Percentiles rank a stretch among this genome's conserved stretches.
These are phyloP conservation scores for Saprolegnia diclina DNA, from an alignment of 352 stramenopile genomes.

Conservation along the genomic window DNA sequence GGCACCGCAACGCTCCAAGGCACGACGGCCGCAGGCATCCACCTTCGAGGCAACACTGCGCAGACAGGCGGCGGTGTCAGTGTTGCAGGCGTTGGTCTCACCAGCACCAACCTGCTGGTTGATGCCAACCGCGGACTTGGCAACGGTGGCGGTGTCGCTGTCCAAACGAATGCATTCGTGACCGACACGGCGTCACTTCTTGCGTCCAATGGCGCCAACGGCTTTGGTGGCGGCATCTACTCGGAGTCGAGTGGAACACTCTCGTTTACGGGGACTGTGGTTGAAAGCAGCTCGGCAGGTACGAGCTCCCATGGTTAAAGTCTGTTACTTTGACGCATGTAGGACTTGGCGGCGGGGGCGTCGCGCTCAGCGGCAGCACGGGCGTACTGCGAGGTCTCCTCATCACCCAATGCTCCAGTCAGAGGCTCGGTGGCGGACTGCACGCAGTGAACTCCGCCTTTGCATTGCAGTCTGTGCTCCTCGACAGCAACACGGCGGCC, in stretches of 20 bases:
- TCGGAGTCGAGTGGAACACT: background rate
- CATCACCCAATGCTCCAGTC: background rate
- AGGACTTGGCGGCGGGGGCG: background rate
- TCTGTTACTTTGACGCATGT: too few relatives aligned
- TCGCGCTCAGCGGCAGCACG: background rate
- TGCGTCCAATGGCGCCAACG: background rate
- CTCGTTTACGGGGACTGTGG: background rate
- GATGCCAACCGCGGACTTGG: background rate
- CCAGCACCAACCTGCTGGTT: background rate
- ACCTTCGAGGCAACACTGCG: background rate
- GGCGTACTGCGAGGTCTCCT: background rate
- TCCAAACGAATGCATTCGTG: background rate
- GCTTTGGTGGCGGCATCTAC: constrained; percentile 4
- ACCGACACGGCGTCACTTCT: constrained; percentile 1
- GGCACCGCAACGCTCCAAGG: background rate
- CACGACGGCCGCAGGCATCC: background rate
- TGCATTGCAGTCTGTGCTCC: background rate
- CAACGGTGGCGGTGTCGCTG: constrained; percentile 4
- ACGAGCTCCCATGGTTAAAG: background rate
- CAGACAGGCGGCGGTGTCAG: background rate
- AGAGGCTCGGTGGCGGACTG: background rate
- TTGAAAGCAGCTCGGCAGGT: background rate
- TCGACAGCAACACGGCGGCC: background rate
- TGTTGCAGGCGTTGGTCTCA: background rate
- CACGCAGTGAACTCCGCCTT: background rate